Evolutionary conservation across 2,329 filamentous ascomycete species (phyloP).

Genomic region (Penicillium sp.): DNA sequence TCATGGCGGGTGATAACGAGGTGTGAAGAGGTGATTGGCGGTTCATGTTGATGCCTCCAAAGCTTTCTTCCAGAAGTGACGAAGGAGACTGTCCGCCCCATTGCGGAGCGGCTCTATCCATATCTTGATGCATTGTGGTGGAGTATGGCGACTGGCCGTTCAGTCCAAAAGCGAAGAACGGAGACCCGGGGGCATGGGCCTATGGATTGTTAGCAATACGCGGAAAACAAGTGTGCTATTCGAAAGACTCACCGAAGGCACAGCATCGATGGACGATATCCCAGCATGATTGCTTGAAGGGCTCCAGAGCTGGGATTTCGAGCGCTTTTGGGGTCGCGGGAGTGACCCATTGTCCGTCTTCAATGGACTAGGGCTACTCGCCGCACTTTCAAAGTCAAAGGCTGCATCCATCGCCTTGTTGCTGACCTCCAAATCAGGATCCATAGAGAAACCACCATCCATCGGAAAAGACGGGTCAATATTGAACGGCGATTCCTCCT

Average conservation of each 20-base stretch:
- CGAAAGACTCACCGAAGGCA: conserved; percentile 30
- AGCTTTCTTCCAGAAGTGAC: conserved; percentile 44
- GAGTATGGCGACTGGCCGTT: conserved; percentile 40
- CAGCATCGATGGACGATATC: conserved; percentile 8
- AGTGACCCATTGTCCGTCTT: conserved; percentile 27
- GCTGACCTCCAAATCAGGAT: conserved; percentile 43
- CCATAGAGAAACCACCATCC: conserved; percentile 29
- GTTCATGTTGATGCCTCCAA: conserved; percentile 46
- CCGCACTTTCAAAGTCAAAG: conserved; percentile 49
- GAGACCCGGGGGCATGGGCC: conserved; percentile 22
- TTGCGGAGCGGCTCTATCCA: conserved; percentile 31
- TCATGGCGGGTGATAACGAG: conserved; percentile 37
- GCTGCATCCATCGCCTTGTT: conserved; percentile 49
- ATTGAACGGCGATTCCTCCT: conserved; percentile 41
- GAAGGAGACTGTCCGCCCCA: conserved; percentile 45
- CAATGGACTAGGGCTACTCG: conserved; percentile 45
- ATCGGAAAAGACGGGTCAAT: conserved; percentile 36
- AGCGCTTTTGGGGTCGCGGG: conserved; percentile 21
- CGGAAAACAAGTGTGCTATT: not conserved
- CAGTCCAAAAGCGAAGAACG: conserved; percentile 34
- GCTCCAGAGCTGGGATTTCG: conserved; percentile 28
- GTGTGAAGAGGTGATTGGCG: conserved; percentile 40
- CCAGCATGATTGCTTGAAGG: conserved; percentile 20
- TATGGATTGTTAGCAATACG: conserved; percentile 13
- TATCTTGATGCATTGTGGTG: conserved; percentile 25